Evolutionary conservation across 306 rosid genomes (phyloP).

Genomic region (Bauhinia variegata): DNA sequence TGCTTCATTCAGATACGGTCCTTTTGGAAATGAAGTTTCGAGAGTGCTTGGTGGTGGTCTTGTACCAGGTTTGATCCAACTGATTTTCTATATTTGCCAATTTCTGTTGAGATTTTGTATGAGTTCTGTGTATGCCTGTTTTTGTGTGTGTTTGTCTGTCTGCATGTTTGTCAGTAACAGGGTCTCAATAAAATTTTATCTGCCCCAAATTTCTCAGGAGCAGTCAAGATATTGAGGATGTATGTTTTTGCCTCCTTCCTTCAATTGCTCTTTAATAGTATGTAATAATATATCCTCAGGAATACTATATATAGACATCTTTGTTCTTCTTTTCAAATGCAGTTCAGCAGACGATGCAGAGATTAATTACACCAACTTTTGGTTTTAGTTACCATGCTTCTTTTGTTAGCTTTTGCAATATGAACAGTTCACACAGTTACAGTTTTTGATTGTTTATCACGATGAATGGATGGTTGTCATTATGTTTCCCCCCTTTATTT

Average conservation of each 20-base stretch:
- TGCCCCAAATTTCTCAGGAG: background rate
- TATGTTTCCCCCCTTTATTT: background rate
- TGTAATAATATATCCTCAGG: slow-evolving; percentile 1
- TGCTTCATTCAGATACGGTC: slow-evolving; percentile 63
- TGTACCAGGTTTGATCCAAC: slow-evolving; percentile 72
- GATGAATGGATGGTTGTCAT: background rate
- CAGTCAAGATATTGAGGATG: slow-evolving; percentile 1
- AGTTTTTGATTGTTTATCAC: slow-evolving; percentile 25
- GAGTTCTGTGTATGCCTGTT: too few relatives aligned
- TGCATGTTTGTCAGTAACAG: too few relatives aligned
- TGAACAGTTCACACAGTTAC: background rate
- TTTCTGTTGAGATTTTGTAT: slow-evolving; percentile 5
- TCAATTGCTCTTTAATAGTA: background rate
- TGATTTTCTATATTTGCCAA: slow-evolving; percentile 9
- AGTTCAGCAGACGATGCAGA: slow-evolving; percentile 7
- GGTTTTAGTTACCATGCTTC: background rate
- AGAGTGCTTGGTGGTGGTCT: slow-evolving; percentile 94
- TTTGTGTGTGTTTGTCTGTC: too few relatives aligned
- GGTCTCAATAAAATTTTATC: too few relatives aligned
- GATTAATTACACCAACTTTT: slow-evolving; percentile 7
- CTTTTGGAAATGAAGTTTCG: slow-evolving; percentile 73
- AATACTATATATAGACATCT: background rate
- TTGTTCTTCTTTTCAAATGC: slow-evolving; percentile 9
- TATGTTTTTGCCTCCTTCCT: background rate
- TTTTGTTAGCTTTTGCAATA: slow-evolving; percentile 27